Percentiles rank a stretch among this genome's conserved stretches.
These are phyloP conservation scores for Aspergillus versicolor DNA, from an alignment of 2,329 filamentous ascomycete genomes.

Conservation along the genomic window DNA sequence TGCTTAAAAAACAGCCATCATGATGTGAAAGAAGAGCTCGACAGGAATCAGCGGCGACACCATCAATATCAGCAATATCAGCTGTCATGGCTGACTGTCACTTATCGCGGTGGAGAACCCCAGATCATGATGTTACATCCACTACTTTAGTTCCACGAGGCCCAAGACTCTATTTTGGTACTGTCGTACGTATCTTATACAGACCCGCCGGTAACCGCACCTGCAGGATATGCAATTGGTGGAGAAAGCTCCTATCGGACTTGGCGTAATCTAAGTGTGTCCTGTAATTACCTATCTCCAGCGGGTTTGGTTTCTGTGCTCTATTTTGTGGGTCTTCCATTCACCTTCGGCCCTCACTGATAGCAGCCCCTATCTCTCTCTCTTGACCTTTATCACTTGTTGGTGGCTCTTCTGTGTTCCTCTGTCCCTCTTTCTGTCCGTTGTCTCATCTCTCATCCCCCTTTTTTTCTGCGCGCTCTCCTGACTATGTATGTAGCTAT, in stretches of 20 bases:
- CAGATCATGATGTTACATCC: conserved; percentile 10
- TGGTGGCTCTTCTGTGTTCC: not conserved
- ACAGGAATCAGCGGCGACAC: no score
- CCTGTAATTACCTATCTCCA: not conserved
- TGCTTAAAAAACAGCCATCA: no score
- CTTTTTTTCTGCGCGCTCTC: not conserved
- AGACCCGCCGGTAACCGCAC: not conserved
- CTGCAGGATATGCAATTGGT: not conserved
- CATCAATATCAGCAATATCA: no score
- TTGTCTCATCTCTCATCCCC: not conserved
- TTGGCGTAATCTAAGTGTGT: not conserved
- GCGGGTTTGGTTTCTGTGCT: not conserved
- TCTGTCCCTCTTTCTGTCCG: not conserved
- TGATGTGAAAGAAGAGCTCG: no score
- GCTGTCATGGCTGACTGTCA: not conserved
- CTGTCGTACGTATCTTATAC: not conserved
- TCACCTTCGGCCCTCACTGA: not conserved
- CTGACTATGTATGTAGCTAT: no score
- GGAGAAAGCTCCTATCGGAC: conserved; percentile 1
- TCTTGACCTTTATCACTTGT: not conserved
- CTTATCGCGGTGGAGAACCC: conserved; percentile 9
- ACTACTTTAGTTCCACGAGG: not conserved
- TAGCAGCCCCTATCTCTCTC: not conserved
- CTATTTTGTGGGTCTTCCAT: conserved; percentile 1
- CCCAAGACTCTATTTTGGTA: not conserved